Base-by-base conservation (phyloP, 2,329 filamentous ascomycete genomes). In the Leptodontidium sp. region DNA sequence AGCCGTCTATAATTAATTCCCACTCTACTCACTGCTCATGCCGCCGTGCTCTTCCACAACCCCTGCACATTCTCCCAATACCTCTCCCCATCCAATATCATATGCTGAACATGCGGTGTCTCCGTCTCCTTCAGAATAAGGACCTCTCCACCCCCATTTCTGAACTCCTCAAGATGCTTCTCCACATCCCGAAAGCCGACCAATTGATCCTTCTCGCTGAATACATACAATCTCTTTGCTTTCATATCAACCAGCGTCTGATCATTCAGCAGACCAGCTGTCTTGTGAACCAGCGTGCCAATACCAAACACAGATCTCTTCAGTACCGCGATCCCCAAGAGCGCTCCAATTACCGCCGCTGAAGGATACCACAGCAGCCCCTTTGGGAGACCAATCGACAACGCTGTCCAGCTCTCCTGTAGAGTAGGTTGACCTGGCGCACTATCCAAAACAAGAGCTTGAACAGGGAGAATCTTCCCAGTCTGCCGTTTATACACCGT, bases 211-310 rank as follows among this genome's bases (percentile, higher is more conserved):
- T 2, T 53, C 4, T 70, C 66, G 63, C 72, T 74, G 40, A 72
- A 74, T 24, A 74, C 55, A 68, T 75, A 75, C 43, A 74, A 55
- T 24, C 74, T 68, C 57, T 67, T 70, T n/a, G 72, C 70, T 2
- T 26, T 64, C 35, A 38, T 64, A 65, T 72, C 71, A 7, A 70
- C 64, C 21, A 71, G 38, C 0, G 14, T 57, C 53, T 52, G 65
- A 53, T 74, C 69, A 64, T 73, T 70, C 58, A 73, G 38, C 2
- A n/a, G 29, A 0, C 49, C 38, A 45, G 61, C n/a, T 0, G 52
- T 64, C 24, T 65, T 50, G 11, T 72, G 59, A 1, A 71, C 45
- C 40, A 71, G n/a, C 12, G 53, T 52, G 11, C 26, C 12, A 6
- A 47, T 14, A 15, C 67, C 64, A 15, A 72, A 68, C 1, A 67